Conservation (phyloP, 177 flowering plant genomes). For the Vitis hybrid region DNA sequence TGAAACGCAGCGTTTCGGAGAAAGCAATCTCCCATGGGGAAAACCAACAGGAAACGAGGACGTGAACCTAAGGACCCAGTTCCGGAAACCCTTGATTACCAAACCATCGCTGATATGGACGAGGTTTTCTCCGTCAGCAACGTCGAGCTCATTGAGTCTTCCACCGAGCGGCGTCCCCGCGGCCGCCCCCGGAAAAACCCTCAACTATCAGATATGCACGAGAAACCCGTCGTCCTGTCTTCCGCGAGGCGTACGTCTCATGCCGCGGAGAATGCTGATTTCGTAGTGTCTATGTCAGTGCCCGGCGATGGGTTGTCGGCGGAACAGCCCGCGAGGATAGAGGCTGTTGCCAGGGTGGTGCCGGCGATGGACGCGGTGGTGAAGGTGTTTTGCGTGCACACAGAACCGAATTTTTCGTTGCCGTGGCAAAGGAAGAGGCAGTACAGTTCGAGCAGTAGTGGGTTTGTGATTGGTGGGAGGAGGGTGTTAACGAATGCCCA, state of each 20-base stretch:
- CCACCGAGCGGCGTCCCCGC: constrained; percentile 13
- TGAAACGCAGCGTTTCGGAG: no score
- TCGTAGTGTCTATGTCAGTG: background rate
- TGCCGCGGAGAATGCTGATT: constrained; percentile 20
- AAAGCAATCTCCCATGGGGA: constrained; percentile 28
- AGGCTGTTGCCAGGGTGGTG: constrained; percentile 47
- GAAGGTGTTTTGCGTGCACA: constrained; percentile 95
- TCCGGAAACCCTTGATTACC: constrained; percentile 34
- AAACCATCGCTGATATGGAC: constrained; percentile 20
- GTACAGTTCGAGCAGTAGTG: constrained; percentile 92
- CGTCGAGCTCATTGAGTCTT: constrained; percentile 18
- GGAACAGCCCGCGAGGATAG: constrained; percentile 21
- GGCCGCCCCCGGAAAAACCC: constrained; percentile 29
- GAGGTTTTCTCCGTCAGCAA: constrained; percentile 21
- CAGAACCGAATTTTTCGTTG: constrained; percentile 94
- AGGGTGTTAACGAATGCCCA: constrained; percentile 97
- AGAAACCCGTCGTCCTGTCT: constrained; percentile 1
- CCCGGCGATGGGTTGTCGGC: constrained; percentile 12
- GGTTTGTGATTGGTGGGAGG: constrained; percentile 75
- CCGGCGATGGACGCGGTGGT: constrained; percentile 97
- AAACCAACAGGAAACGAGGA: constrained; percentile 48
- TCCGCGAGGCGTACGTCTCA: constrained; percentile 20
- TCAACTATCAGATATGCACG: constrained; percentile 15
- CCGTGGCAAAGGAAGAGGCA: constrained; percentile 99
- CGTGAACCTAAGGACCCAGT: constrained; percentile 39